A percentile compares a stretch with the other conserved stretches of the same genome.
Evolutionary conservation across 148 eudicot genomes (phyloP).

Genomic region (Nepenthes mirabilis): DNA sequence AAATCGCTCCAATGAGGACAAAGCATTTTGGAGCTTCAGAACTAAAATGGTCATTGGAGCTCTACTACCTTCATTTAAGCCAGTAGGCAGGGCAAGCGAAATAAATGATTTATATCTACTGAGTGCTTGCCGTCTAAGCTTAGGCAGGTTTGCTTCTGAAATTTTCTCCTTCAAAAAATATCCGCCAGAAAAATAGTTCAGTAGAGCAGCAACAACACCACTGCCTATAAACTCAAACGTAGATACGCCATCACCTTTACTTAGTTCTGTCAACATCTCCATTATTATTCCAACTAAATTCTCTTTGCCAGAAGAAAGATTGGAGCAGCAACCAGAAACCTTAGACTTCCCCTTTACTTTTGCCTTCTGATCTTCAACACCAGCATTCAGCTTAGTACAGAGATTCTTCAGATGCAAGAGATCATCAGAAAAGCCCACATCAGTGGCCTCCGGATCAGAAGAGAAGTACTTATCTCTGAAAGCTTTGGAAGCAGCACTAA

Average conservation of each 20-base stretch:
- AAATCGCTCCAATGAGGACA: constrained; percentile 88
- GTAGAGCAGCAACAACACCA: constrained; percentile 70
- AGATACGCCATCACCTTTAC: constrained; percentile 91
- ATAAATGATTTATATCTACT: constrained; percentile 72
- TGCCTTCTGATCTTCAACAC: constrained; percentile 53
- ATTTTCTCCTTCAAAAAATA: constrained; percentile 64
- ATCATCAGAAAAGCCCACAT: constrained; percentile 80
- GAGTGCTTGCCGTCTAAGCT: constrained; percentile 84
- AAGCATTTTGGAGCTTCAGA: constrained; percentile 88
- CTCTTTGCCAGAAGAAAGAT: constrained; percentile 61
- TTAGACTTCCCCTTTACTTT: constrained; percentile 75
- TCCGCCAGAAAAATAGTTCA: constrained; percentile 86
- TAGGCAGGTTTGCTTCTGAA: constrained; percentile 65
- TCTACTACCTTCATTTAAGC: constrained; percentile 28
- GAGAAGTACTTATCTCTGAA: constrained; percentile 82
- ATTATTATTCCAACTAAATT: constrained; percentile 51
- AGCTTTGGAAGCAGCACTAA: constrained; percentile 66
- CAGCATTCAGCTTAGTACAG: constrained; percentile 65
- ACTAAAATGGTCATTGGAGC: constrained; percentile 64
- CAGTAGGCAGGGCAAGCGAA: constrained; percentile 54
- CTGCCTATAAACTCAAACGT: constrained; percentile 97
- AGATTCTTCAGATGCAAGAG: constrained; percentile 70
- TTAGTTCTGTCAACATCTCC: constrained; percentile 76
- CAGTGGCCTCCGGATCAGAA: constrained; percentile 51
- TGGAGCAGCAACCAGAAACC: constrained; percentile 35